phyloP scores from a whole-genome alignment of 2,329 filamentous ascomycete genomes.

The Alternaria ventricosa region DNA sequence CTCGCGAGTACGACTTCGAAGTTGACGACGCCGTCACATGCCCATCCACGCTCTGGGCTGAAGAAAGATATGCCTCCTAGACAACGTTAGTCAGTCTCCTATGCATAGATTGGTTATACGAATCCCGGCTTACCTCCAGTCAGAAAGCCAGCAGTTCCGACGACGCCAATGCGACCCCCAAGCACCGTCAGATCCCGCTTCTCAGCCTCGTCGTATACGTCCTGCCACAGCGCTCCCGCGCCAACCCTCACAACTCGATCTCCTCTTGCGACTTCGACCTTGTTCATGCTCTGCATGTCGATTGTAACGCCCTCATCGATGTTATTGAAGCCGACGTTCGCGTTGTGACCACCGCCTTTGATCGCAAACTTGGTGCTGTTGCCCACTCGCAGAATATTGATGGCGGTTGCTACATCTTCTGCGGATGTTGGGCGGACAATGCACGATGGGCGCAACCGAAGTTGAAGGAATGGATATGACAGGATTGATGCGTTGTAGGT shows the following conservation, averaged over 20 bases:
- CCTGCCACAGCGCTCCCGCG: constrained; percentile 40
- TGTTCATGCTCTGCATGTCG: constrained; percentile 35
- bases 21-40: constrained; percentile 37
- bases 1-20: constrained; percentile 49
- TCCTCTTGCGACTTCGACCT: constrained; percentile 17
- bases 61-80: constrained; percentile 31
- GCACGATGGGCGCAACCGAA: constrained; percentile 27
- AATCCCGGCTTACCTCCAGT: constrained; percentile 32
- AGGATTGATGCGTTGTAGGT: constrained; percentile 31
- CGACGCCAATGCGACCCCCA: constrained; percentile 35
- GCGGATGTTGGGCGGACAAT: constrained; percentile 25
- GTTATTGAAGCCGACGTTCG: constrained; percentile 36
- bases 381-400: constrained; percentile 16
- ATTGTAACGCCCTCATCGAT: constrained; percentile 41
- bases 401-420: constrained; percentile 25
- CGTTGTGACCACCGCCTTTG: constrained; percentile 33
- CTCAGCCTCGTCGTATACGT: constrained; percentile 45
- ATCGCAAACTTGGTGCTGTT: constrained; percentile 29
- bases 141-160: constrained; percentile 39
- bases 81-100: not conserved
- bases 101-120: not conserved
- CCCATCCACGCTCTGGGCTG: constrained; percentile 26
- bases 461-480: constrained; percentile 31
- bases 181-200: constrained; percentile 22
- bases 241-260: constrained; percentile 27